Base-by-base conservation (phyloP, 2,329 filamentous ascomycete species). In the Xylariaceae sp. region DNA sequence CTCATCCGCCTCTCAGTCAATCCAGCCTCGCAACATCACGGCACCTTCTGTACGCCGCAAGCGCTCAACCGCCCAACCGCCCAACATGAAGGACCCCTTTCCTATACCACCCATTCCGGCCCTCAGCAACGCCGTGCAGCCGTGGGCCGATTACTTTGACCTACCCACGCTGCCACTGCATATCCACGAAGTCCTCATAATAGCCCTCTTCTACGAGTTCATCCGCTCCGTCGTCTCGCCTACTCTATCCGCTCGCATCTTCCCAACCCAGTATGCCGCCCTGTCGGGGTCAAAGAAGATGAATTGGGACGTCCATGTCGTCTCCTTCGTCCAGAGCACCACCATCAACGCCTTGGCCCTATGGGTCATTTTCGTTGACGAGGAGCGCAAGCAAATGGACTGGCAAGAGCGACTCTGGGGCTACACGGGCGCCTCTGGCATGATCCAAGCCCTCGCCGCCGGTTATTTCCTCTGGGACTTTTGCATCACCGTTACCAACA, bases 381-480 rank as follows among this genome's bases (percentile, higher is more conserved):
- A 84, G 41, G 87, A 91, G 70, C 79, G 88, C 56, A 75, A 72
- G 62, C 73, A 73, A 46, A 88, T 89, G 82, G 74, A 81, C 64
- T 83, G 80, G 74, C 76, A 84, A 64, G 83, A 85, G 67, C 80
- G 86, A 32, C 75, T 94, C 29, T 91, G 86, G 81, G 89, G 87
- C 32, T 94, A 95, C 67, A 88, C 84, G 6, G 86, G 87, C 32
- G 80, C 79, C 12, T 76, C 78, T 34, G 88, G 85, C 43, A 79
- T 92, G 75, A 80, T 91, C 51, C 87, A 91, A 71, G 86, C 84
- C 7, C 78, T 91, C 63, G 89, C 88, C 1, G 78, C 84, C 27
- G 89, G 89, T 7, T 95, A 95, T 70, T 95, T 95, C 67, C 71
- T 92, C 49, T 95, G 88, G 88, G 89, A 95, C 67, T 71, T 94